Evolutionary conservation across 2,329 filamentous ascomycete species (phyloP).

Genomic region (Verticillium dahliae): DNA sequence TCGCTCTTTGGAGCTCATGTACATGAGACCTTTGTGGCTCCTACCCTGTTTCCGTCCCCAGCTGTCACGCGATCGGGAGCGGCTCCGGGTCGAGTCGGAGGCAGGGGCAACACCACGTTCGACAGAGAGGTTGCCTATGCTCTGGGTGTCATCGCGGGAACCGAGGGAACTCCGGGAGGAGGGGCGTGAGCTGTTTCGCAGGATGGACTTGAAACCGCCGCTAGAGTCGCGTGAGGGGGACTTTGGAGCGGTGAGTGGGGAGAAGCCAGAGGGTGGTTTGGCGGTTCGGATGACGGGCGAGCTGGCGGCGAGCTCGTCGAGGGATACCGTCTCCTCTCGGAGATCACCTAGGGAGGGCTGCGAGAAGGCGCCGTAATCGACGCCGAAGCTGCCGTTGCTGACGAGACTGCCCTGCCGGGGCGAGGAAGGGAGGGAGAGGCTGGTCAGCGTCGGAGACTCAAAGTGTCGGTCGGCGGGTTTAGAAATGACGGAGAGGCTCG

Average conservation of each 20-base stretch:
- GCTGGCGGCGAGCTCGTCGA: constrained; percentile 55
- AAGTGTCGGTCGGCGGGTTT: constrained; percentile 64
- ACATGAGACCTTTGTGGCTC: constrained; percentile 55
- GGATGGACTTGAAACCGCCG: constrained; percentile 51
- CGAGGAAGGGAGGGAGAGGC: constrained; percentile 29
- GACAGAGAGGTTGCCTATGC: constrained; percentile 59
- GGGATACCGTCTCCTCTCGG: constrained; percentile 37
- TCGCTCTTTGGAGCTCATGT: constrained; percentile 67
- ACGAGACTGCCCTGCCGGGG: constrained; percentile 24
- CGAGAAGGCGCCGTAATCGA: constrained; percentile 65
- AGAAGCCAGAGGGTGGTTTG: constrained; percentile 72
- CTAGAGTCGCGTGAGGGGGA: constrained; percentile 42
- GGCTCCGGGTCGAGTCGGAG: constrained; percentile 36
- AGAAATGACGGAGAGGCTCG: constrained; percentile 61
- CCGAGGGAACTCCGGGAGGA: constrained; percentile 51
- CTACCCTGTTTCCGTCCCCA: constrained; percentile 53
- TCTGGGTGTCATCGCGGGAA: constrained; percentile 51
- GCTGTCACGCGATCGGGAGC: constrained; percentile 52
- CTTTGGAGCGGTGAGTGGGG: constrained; percentile 59
- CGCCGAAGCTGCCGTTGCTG: constrained; percentile 52
- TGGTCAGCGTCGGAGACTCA: constrained; percentile 43
- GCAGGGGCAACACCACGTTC: constrained; percentile 46
- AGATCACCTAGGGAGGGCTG: constrained; percentile 43
- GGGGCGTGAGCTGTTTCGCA: constrained; percentile 51
- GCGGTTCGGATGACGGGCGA: constrained; percentile 75